Base-by-base conservation (phyloP, 1,284 basidiomycete genomes). In the Cerioporus squamosus region DNA sequence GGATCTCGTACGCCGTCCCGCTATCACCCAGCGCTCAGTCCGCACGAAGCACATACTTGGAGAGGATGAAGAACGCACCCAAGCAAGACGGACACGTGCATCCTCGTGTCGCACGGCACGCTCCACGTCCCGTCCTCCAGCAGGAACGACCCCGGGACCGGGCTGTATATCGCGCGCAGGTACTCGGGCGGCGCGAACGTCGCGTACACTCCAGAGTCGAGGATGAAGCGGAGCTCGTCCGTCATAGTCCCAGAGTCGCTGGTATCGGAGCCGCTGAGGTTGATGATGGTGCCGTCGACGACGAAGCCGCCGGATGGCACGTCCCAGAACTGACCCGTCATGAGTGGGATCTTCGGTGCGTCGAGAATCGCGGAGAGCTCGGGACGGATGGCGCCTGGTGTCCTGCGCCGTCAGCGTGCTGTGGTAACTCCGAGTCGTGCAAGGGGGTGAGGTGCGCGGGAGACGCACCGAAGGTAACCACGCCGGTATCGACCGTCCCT, bases 21-120 rank as follows among this genome's bases (percentile, higher is more conserved):
- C 55, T 52, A 14, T 17, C 7, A 17, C 40, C 40, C n/a, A 31
- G 10, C 2, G 33, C 8, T 15, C 5, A 36, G 10, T 36, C 20
- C 20, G 18, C 23, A 10, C 20, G 5, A 8, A 33, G 7, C 20
- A 2, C 10, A 10, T 26, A 17, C 29, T 20, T 2, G 2, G 3
- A 18, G 17, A 23, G 2, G 3, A n/a, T 15, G 23, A 29, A 29
- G 23, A 8, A 59, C 49, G 10, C 14, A 55, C 53, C 50, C 59
- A 8, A 60, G 43, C 7, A 23, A 26, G 17, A 60, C 23, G 2
- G 59, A 50, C 17, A 60, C 45, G 18, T 60, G 50, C 47, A 60
- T 26, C 36, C 50, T 56, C 12, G 51, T 38, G 18, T 53, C 22
- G 40, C 54, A 60, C 4, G 54, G 54, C 12, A 56, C 36, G 29